These are phyloP conservation scores for Russula virescens DNA, from an alignment of 768 basidiomycete genomes.

Conservation along the genomic window DNA sequence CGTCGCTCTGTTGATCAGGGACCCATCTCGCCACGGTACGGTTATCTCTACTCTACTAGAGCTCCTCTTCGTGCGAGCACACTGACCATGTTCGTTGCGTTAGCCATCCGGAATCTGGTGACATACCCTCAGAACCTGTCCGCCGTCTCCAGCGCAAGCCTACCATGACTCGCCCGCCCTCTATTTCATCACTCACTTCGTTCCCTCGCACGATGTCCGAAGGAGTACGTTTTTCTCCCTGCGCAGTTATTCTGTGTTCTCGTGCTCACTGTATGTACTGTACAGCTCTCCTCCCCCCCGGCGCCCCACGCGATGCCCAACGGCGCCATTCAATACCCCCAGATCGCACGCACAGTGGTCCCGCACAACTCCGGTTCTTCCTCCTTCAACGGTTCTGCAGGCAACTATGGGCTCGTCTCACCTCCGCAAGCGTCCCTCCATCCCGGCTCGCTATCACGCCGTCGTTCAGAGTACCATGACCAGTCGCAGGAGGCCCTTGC, in stretches of 20 bases:
- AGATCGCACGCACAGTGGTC: constrained; percentile 38
- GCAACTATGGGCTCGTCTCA: constrained; percentile 39
- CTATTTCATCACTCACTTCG: constrained; percentile 14
- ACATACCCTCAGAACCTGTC: constrained; percentile 12
- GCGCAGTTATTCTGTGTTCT: not conserved
- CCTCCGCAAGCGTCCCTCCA: constrained; percentile 87
- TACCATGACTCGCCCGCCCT: constrained; percentile 22
- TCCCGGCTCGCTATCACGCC: constrained; percentile 64
- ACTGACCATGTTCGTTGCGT: not conserved
- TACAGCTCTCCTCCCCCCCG: constrained; percentile 35
- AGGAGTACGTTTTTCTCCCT: constrained; percentile 24
- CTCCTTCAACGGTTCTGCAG: constrained; percentile 38
- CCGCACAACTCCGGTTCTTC: constrained; percentile 38
- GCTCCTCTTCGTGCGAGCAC: not conserved
- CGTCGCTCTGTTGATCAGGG: constrained; percentile 39
- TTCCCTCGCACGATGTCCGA: constrained; percentile 21
- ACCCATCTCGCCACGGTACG: constrained; percentile 40
- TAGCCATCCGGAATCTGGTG: constrained; percentile 21
- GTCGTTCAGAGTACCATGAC: constrained; percentile 73
- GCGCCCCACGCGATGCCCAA: constrained; percentile 34
- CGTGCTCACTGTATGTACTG: not conserved
- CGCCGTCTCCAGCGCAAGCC: constrained; percentile 25
- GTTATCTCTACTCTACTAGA: not conserved
- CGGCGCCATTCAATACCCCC: constrained; percentile 51
- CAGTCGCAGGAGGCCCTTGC: constrained; percentile 59